Evolutionary conservation across 2,329 filamentous ascomycete genomes (phyloP).

Genomic region (Periconia sp.): DNA sequence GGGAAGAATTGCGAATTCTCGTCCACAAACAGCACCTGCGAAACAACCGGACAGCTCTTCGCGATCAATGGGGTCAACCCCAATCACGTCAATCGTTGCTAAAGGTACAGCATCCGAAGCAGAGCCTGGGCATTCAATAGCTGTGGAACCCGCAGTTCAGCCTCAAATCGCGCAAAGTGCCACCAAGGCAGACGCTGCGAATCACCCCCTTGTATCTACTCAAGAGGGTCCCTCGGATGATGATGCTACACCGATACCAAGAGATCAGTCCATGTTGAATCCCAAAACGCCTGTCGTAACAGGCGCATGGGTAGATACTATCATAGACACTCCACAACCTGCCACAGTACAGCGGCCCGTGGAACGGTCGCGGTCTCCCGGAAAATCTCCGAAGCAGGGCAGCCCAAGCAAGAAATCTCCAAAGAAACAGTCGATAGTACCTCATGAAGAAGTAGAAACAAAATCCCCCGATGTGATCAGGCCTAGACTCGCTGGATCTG

Average conservation of each 20-base stretch:
- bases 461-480: conserved; percentile 11
- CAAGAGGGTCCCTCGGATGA: no score
- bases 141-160: no score
- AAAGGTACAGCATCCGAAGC: conserved; percentile 2
- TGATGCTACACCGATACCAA: conserved; percentile 37
- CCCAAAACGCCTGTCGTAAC: conserved; percentile 54
- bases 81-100: background rate
- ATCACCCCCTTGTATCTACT: no score
- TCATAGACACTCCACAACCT: conserved; percentile 53
- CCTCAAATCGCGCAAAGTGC: no score
- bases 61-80: conserved; percentile 11
- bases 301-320: conserved; percentile 57
- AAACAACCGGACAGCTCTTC: conserved; percentile 21
- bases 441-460: conserved; percentile 6
- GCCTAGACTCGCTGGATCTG: conserved; percentile 39
- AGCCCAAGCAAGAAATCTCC: conserved; percentile 20
- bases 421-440: conserved; percentile 10
- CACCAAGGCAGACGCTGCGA: no score
- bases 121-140: conserved; percentile 5
- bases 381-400: conserved; percentile 24
- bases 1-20: conserved; percentile 25
- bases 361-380: conserved; percentile 15
- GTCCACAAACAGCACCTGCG: conserved; percentile 29
- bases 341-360: conserved; percentile 23
- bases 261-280: conserved; percentile 24